Evolutionary conservation across 2,329 filamentous ascomycete species (phyloP).

Genomic region (Microcera coccophila): DNA sequence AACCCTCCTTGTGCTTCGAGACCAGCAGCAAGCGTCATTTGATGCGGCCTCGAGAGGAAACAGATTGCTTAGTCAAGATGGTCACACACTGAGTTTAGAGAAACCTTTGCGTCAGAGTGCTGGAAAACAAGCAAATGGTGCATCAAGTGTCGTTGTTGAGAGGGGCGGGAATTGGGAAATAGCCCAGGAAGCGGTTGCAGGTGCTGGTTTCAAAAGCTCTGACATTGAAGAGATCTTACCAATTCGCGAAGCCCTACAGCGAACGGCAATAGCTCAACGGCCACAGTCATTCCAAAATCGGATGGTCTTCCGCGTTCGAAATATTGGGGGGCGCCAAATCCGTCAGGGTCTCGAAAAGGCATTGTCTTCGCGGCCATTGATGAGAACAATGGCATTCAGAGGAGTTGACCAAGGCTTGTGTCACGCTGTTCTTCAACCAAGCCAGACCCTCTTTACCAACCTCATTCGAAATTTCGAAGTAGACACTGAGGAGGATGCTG

Average conservation of each 20-base stretch:
- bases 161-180: no score
- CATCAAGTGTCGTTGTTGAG: neutral
- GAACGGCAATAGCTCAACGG: slow-evolving; percentile 30
- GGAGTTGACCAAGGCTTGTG: slow-evolving; percentile 14
- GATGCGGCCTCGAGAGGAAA: slow-evolving; percentile 4
- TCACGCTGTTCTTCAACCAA: slow-evolving; percentile 27
- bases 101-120: neutral
- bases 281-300: slow-evolving; percentile 35
- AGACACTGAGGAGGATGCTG: slow-evolving; percentile 20
- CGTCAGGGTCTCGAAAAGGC: slow-evolving; percentile 26
- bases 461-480: slow-evolving; percentile 25
- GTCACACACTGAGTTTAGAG: no score
- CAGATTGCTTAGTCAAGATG: neutral
- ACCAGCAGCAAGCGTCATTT: slow-evolving; percentile 16
- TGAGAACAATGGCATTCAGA: slow-evolving; percentile 28
- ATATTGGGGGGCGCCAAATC: slow-evolving; percentile 19
- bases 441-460: slow-evolving; percentile 19
- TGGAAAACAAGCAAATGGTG: neutral
- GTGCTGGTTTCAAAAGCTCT: slow-evolving; percentile 16
- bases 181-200: slow-evolving; percentile 6
- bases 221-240: slow-evolving; percentile 29
- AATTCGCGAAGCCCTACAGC: slow-evolving; percentile 28
- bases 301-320: slow-evolving; percentile 29
- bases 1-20: slow-evolving; percentile 20
- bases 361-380: slow-evolving; percentile 25